Base-by-base conservation (phyloP, 164 flowering plant species). In the Chloranthus sessilifolius region DNA sequence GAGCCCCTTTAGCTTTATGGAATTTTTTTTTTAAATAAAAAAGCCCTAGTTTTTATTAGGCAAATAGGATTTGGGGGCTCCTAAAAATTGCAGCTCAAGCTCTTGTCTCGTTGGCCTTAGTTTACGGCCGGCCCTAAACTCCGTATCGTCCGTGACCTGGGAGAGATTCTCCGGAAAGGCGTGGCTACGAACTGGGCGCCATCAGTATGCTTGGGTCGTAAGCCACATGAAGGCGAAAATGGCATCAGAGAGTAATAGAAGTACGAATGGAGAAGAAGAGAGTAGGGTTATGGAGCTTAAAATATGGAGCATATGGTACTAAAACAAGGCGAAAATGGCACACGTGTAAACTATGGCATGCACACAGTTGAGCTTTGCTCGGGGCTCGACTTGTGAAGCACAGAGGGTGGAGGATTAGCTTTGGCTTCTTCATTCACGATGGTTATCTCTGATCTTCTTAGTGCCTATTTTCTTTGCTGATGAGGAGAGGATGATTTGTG, bases 251-350 rank as follows among this genome's bases (percentile, higher is more conserved):
- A 57, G 15, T 1, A 61, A n/a, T 27, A 67, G 14, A 28, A 25
- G 1, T 2, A 67, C 34, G 29, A 7, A 52, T 23, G 43, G 15
- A 4, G 35, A 24, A 40, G 48, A 57, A 1, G 61, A 47, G 53
- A 29, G 20, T 9, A 46, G n/a, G 27, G 52, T 43, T 19, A 40
- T 19, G 34, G 62, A 15, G 28, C 46, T 40, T 21, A 48, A 46
- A 35, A 66, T 62, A 14, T 11, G 26, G 16, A 33, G 21, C 1
- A 22, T 22, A 22, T 47, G 55, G 16, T 60, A 72, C 35, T 71
- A 69, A 65, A 83, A 50, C 4, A 84, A 60, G 26, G 78, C 58
- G 1, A 65, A 3, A 45, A 80, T 40, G 34, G 77, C 82, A 14
- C 38, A 62, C 0, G 63, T 9, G 73, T 78, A 80, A 30, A 75